Evolutionary conservation across 805 yeast species (phyloP).

Genomic region (Ogataea methanolica): DNA sequence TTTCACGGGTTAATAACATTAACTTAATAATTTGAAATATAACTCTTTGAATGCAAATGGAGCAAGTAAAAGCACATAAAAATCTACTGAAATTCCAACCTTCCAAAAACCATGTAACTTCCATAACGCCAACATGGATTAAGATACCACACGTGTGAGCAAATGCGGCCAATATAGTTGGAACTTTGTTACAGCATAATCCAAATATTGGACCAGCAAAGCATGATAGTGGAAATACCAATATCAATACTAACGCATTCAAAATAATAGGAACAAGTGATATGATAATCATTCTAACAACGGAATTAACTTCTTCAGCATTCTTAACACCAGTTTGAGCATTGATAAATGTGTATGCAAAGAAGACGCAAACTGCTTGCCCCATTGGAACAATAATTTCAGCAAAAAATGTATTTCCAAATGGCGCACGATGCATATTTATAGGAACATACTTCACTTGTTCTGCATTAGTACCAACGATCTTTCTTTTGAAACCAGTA

Average conservation of each 20-base stretch:
- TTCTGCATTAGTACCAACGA: slow-evolving; percentile 21
- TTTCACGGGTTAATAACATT: slow-evolving; percentile 37
- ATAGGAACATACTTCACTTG: slow-evolving; percentile 35
- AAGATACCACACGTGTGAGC: slow-evolving; percentile 36
- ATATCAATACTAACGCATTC: slow-evolving; percentile 30
- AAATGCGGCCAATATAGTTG: slow-evolving; percentile 35
- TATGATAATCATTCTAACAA: slow-evolving; percentile 56
- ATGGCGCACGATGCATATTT: slow-evolving; percentile 68
- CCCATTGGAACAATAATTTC: slow-evolving; percentile 73
- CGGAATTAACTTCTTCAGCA: slow-evolving; percentile 49
- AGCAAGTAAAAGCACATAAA: slow-evolving; percentile 35
- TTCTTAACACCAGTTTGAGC: slow-evolving; percentile 76
- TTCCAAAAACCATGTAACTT: slow-evolving; percentile 36
- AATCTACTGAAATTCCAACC: slow-evolving; percentile 38
- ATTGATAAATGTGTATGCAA: slow-evolving; percentile 77
- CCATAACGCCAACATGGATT: slow-evolving; percentile 31
- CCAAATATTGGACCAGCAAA: slow-evolving; percentile 34
- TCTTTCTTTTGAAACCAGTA: slow-evolving; percentile 84
- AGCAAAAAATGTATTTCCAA: slow-evolving; percentile 71
- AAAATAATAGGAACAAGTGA: slow-evolving; percentile 45
- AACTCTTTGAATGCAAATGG: slow-evolving; percentile 34
- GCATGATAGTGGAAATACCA: slow-evolving; percentile 34
- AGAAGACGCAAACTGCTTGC: slow-evolving; percentile 61
- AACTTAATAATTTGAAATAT: slow-evolving; percentile 31
- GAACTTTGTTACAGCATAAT: slow-evolving; percentile 29